These are phyloP conservation scores for Scleroderma citrinum DNA, from an alignment of 768 basidiomycete genomes.

Conservation along the genomic window DNA sequence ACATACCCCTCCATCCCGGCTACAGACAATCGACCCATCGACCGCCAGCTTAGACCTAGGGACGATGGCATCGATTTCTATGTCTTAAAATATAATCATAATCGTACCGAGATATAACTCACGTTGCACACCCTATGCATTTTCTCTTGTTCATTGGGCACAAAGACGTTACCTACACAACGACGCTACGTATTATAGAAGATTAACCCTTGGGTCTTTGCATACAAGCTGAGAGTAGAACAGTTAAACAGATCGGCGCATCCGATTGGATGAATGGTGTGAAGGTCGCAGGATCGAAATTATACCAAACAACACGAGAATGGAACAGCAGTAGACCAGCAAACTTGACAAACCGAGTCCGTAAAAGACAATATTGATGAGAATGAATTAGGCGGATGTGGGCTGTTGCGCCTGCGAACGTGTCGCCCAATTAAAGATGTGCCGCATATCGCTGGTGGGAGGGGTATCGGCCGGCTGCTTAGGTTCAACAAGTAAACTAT, in stretches of 20 bases:
- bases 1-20: constrained; percentile 45
- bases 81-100: constrained; percentile 43
- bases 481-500: constrained; percentile 76
- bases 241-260: constrained; percentile 28
- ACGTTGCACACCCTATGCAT: constrained; percentile 1
- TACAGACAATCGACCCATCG: constrained; percentile 7
- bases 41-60: constrained; percentile 31
- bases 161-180: constrained; percentile 3
- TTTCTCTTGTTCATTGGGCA: neutral
- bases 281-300: constrained; percentile 18
- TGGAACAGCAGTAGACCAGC: constrained; percentile 11
- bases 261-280: constrained; percentile 21
- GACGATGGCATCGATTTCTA: constrained; percentile 42
- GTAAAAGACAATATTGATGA: constrained; percentile 13
- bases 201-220: constrained; percentile 13
- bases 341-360: constrained; percentile 9
- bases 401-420: constrained; percentile 43
- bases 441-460: constrained; percentile 63
- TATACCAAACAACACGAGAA: constrained; percentile 23
- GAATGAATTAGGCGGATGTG: constrained; percentile 28
- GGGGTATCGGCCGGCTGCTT: constrained; percentile 70
- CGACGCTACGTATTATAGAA: constrained; percentile 7
- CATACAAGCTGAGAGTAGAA: constrained; percentile 25
- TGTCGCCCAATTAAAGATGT: constrained; percentile 75
- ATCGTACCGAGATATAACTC: constrained; percentile 11